Conservation (phyloP, 352 stramenopile species). For the Phytopythium cucurbitacearum region DNA sequence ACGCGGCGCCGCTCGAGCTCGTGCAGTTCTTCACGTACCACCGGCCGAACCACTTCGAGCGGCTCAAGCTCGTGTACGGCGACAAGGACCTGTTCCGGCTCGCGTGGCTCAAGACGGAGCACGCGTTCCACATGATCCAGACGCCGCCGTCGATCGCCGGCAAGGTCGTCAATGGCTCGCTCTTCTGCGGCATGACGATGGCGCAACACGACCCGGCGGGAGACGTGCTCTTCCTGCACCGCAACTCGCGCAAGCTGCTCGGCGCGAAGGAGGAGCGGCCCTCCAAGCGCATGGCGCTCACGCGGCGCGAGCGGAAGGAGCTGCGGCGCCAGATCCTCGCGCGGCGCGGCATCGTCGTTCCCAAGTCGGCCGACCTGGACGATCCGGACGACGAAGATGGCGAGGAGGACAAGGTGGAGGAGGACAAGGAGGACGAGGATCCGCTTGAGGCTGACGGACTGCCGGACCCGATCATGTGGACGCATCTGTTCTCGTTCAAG, state of each 20-base stretch:
- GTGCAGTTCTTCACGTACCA: slow-evolving; percentile 43
- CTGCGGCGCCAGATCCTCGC: neutral
- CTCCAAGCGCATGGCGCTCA: neutral
- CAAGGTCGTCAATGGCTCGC: slow-evolving; percentile 13
- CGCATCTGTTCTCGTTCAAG: slow-evolving; percentile 61
- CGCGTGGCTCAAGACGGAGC: slow-evolving; percentile 41
- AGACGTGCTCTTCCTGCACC: slow-evolving; percentile 42
- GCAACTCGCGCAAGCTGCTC: slow-evolving; percentile 38
- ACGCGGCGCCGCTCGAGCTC: slow-evolving; percentile 23
- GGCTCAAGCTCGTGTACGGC: slow-evolving; percentile 32
- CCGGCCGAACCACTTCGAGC: slow-evolving; percentile 25
- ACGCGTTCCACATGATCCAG: slow-evolving; percentile 49
- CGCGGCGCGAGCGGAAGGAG: neutral
- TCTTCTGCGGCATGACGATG: slow-evolving; percentile 57
- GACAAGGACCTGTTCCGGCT: slow-evolving; percentile 68
- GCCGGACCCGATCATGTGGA: slow-evolving; percentile 56
- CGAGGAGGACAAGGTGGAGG: neutral
- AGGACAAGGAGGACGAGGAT: neutral
- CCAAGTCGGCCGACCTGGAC: neutral
- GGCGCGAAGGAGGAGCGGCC: neutral
- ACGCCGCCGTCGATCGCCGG: slow-evolving; percentile 31
- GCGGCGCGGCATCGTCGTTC: neutral
- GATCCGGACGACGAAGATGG: neutral
- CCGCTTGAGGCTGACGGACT: slow-evolving; percentile 16
- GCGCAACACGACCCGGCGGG: slow-evolving; percentile 31